phyloP scores from a whole-genome alignment of 805 yeast species.

The Dipodascus geniculatus region DNA sequence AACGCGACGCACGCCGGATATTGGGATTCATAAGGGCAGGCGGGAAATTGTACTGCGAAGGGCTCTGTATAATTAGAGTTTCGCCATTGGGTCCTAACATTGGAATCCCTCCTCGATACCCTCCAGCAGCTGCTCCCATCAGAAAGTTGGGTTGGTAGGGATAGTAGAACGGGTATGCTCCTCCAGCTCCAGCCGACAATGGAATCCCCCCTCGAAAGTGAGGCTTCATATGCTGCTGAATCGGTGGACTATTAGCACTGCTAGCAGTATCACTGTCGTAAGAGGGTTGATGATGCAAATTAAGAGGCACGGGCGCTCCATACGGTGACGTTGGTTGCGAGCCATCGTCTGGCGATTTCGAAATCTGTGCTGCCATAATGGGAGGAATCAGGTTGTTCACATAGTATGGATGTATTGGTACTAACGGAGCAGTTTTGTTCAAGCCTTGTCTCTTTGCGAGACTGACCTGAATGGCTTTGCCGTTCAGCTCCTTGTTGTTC shows the following conservation, averaged over 20 bases:
- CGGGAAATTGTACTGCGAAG: not conserved
- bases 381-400: conserved; percentile 1
- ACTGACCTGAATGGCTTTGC: conserved; percentile 50
- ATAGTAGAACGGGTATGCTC: not conserved
- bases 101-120: not conserved
- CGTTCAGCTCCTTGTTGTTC: conserved; percentile 40
- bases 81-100: not conserved
- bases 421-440: not conserved
- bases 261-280: not conserved
- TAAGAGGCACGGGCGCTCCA: not conserved
- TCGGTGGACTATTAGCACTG: not conserved
- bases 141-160: not conserved
- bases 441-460: conserved; percentile 55
- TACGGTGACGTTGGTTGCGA: not conserved
- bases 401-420: not conserved
- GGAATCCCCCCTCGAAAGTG: not conserved
- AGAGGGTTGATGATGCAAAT: not conserved
- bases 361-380: conserved; percentile 1
- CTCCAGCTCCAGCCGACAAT: not conserved
- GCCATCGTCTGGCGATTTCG: not conserved
- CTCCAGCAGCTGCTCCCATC: not conserved
- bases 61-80: not conserved
- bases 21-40: not conserved
- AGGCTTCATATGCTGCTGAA: not conserved
- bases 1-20: not conserved